These are phyloP conservation scores for Blastobotrys proliferans DNA, from an alignment of 1,139 yeast genomes.

Conservation along the genomic window DNA sequence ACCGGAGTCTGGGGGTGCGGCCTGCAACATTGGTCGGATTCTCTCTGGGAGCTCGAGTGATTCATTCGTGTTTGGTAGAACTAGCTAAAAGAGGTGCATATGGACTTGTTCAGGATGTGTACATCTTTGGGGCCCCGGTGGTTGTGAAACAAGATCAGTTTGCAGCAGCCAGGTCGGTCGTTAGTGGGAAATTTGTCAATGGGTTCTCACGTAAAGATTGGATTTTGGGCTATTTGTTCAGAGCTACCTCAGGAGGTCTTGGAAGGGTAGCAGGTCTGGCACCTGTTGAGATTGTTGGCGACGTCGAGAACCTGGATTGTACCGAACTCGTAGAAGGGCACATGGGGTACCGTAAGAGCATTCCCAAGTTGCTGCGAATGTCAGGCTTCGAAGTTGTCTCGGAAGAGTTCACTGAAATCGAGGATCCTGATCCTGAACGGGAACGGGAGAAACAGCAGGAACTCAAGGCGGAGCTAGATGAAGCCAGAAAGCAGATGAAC, in stretches of 20 bases:
- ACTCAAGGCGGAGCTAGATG: constrained; percentile 77
- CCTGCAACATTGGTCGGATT: constrained; percentile 93
- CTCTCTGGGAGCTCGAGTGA: constrained; percentile 88
- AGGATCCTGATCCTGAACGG: constrained; percentile 91
- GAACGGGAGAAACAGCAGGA: constrained; percentile 73
- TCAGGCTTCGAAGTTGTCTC: constrained; percentile 79
- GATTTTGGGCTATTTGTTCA: constrained; percentile 89
- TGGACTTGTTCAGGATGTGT: constrained; percentile 88
- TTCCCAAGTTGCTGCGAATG: constrained; percentile 69
- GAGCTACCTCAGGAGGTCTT: constrained; percentile 95
- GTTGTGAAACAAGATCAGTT: constrained; percentile 76
- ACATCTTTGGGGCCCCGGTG: constrained; percentile 83
- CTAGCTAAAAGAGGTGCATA: constrained; percentile 80
- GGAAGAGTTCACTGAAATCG: constrained; percentile 93
- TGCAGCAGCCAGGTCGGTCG: constrained; percentile 76
- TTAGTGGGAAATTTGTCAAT: constrained; percentile 84
- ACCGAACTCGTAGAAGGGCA: constrained; percentile 90
- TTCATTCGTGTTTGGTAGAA: constrained; percentile 84
- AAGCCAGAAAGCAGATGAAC: constrained; percentile 59
- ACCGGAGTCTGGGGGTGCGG: constrained; percentile 85
- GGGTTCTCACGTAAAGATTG: constrained; percentile 93
- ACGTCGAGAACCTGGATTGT: constrained; percentile 80
- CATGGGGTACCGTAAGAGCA: constrained; percentile 91
- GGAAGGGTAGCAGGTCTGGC: constrained; percentile 88
- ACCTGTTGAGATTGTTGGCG: constrained; percentile 56